These are phyloP conservation scores for Botryococcus braunii DNA, from an alignment of 163 green algal species.

Conservation along the genomic window DNA sequence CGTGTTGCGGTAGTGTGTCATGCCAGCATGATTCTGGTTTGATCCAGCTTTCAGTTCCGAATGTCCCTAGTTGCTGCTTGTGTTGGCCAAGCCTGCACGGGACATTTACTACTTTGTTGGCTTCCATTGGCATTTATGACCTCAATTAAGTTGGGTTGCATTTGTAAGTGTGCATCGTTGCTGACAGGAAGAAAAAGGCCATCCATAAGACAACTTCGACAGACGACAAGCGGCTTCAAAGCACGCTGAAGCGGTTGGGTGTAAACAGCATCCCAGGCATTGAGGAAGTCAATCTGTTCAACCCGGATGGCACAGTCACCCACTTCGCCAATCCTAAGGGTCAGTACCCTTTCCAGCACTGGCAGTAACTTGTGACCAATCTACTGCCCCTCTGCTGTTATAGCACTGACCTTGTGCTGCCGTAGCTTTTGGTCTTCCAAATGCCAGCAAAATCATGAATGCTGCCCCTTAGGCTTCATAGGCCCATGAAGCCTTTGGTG, in stretches of 20 bases:
- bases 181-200: conserved; percentile 95
- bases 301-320: conserved; percentile 76
- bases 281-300: conserved; percentile 99
- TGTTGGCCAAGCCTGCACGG: neutral
- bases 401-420: too few species aligned
- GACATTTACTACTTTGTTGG: neutral
- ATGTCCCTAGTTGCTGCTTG: neutral
- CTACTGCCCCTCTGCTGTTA: too few species aligned
- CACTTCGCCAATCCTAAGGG: conserved; percentile 96
- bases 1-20: neutral
- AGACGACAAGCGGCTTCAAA: conserved; percentile 96
- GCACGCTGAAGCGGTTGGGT: conserved; percentile 92
- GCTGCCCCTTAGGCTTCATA: too few species aligned
- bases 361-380: too few species aligned
- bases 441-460: too few species aligned
- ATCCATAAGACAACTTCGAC: conserved; percentile 92
- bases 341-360: too few species aligned
- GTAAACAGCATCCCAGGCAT: conserved; percentile 98
- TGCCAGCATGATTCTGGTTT: conserved; percentile 1
- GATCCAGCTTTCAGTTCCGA: neutral
- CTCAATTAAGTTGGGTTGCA: neutral
- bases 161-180: neutral
- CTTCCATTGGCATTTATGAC: conserved; percentile 1
- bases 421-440: too few species aligned
- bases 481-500: too few species aligned